Evolutionary conservation across 306 rosid species (phyloP).

Genomic region (Gleditsia sinensis): DNA sequence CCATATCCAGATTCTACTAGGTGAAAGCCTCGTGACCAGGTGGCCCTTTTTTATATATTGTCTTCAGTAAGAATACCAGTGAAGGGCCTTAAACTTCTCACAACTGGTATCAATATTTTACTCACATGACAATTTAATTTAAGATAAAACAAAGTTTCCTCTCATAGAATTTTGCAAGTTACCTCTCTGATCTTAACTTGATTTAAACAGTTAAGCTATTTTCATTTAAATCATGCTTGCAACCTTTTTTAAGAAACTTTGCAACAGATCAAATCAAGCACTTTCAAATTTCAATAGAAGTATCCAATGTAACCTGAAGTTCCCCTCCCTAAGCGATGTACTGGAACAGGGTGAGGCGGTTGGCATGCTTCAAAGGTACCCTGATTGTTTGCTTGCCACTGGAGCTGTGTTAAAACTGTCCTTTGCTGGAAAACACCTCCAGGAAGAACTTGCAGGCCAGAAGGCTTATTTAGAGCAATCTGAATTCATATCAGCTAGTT

Average conservation of each 20-base stretch:
- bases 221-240: conserved; percentile 12
- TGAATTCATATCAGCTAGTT: conserved; percentile 41
- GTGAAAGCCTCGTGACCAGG: no score
- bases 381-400: conserved; percentile 55
- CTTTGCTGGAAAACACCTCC: conserved; percentile 98
- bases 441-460: conserved; percentile 93
- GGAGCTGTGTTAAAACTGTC: conserved; percentile 84
- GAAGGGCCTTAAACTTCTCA: conserved; percentile 10
- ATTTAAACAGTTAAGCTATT: not conserved
- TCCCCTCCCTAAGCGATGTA: conserved; percentile 96
- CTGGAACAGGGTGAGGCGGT: conserved; percentile 69
- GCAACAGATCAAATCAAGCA: conserved; percentile 18
- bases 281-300: conserved; percentile 29
- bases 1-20: no score
- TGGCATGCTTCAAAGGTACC: conserved; percentile 36
- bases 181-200: conserved; percentile 12
- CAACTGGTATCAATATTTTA: not conserved
- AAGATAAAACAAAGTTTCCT: conserved; percentile 12
- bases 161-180: conserved; percentile 12
- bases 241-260: conserved; percentile 16
- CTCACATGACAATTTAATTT: not conserved
- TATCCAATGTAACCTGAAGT: conserved; percentile 75
- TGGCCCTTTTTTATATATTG: no score
- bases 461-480: conserved; percentile 88
- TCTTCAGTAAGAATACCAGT: no score